phyloP scores from a whole-genome alignment of 1,284 basidiomycete genomes.

The Ustanciosporium gigantosporum region DNA sequence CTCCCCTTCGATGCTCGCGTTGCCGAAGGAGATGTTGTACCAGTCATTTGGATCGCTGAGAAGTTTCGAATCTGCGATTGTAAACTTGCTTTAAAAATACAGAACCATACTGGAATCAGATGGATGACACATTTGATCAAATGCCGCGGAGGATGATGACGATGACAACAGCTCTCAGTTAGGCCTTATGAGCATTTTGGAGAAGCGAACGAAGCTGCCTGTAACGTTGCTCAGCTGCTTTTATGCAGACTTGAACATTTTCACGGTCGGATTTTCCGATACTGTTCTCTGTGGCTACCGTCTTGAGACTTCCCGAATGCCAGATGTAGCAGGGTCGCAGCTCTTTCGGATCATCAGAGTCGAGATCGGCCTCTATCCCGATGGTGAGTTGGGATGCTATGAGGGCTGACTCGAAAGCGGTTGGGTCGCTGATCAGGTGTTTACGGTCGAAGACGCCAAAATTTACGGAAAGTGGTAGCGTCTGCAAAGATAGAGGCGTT shows the following conservation, averaged over 20 bases:
- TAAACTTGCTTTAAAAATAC: too few relatives aligned
- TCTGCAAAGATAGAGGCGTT: slow-evolving; percentile 65
- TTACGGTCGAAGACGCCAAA: slow-evolving; percentile 80
- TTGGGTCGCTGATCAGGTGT: slow-evolving; percentile 78
- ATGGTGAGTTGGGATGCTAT: slow-evolving; percentile 61
- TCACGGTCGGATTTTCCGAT: slow-evolving; percentile 9
- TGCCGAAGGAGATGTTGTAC: too few relatives aligned
- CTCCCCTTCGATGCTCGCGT: not conserved
- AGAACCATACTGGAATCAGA: too few relatives aligned
- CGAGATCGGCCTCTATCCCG: slow-evolving; percentile 11
- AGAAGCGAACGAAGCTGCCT: slow-evolving; percentile 6
- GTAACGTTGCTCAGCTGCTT: slow-evolving; percentile 12
- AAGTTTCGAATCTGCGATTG: too few relatives aligned
- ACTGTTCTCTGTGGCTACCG: slow-evolving; percentile 1
- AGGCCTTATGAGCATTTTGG: slow-evolving; percentile 8
- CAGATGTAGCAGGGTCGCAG: slow-evolving; percentile 15
- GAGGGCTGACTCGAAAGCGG: slow-evolving; percentile 85
- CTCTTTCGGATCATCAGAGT: slow-evolving; percentile 6
- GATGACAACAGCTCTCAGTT: too few relatives aligned
- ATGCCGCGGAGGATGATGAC: too few relatives aligned
- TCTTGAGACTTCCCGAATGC: slow-evolving; percentile 23
- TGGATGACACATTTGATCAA: too few relatives aligned
- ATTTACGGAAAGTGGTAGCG: slow-evolving; percentile 70
- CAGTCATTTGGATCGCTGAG: too few relatives aligned
- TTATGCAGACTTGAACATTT: slow-evolving; percentile 28